phyloP scores from a whole-genome alignment of 2,329 filamentous ascomycete species.

The Aspergillus puulaauensis region DNA sequence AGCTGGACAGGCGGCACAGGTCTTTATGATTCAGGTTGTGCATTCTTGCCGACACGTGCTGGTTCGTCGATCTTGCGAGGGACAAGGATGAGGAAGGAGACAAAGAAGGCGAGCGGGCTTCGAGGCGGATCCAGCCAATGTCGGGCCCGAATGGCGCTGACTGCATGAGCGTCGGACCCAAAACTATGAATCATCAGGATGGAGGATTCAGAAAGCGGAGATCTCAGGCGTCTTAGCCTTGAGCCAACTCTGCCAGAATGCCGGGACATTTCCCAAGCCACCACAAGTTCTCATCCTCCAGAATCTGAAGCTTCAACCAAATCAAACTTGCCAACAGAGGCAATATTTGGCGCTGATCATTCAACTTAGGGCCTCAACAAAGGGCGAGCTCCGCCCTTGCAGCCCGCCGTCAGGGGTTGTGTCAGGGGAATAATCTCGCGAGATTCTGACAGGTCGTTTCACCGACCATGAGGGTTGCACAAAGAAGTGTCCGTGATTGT shows the following conservation, averaged over 20 bases:
- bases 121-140: background rate
- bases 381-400: slow-evolving; percentile 10
- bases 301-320: background rate
- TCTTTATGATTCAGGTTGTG: background rate
- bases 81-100: slow-evolving; percentile 1
- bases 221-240: slow-evolving; percentile 23
- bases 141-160: slow-evolving; percentile 8
- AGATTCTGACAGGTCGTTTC: slow-evolving; percentile 22
- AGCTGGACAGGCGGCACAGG: background rate
- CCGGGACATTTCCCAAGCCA: slow-evolving; percentile 19
- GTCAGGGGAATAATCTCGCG: slow-evolving; percentile 9
- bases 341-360: slow-evolving; percentile 13
- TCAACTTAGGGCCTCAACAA: background rate
- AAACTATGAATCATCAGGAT: slow-evolving; percentile 17
- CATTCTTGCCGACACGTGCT: slow-evolving; percentile 20
- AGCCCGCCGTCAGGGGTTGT: slow-evolving; percentile 15
- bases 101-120: background rate
- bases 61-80: slow-evolving; percentile 20
- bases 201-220: slow-evolving; percentile 13
- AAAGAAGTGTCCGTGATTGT: background rate
- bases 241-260: slow-evolving; percentile 18
- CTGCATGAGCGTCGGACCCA: slow-evolving; percentile 8
- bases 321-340: slow-evolving; percentile 3
- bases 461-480: slow-evolving; percentile 10
- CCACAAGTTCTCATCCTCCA: slow-evolving; percentile 7